Evolutionary conservation across 2,329 filamentous ascomycete genomes (phyloP).

Genomic region (Macrophomina phaseolina): DNA sequence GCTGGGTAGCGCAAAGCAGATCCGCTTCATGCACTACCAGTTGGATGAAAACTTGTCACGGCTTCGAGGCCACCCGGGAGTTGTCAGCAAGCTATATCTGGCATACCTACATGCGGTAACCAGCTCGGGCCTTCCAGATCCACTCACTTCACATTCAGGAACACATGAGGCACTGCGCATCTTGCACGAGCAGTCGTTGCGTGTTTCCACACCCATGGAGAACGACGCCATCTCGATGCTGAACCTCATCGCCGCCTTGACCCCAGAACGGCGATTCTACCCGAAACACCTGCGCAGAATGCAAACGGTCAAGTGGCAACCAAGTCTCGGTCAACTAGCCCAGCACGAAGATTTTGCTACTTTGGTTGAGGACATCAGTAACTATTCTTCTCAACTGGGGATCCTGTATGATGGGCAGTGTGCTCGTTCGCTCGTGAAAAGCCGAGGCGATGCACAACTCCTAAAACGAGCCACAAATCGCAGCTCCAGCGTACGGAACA

Average conservation of each 20-base stretch:
- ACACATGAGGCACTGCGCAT: constrained; percentile 61
- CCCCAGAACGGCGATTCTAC: constrained; percentile 51
- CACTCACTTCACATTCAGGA: constrained; percentile 56
- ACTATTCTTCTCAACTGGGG: constrained; percentile 37
- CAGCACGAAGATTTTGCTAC: constrained; percentile 31
- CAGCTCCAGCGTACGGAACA: constrained; percentile 36
- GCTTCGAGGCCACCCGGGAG: not conserved
- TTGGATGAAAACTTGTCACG: not conserved
- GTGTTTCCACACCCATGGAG: constrained; percentile 53
- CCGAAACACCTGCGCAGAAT: constrained; percentile 48
- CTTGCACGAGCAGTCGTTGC: constrained; percentile 55
- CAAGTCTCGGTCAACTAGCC: constrained; percentile 41
- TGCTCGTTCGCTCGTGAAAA: constrained; percentile 45
- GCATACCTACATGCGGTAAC: constrained; percentile 62
- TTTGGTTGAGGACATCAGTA: constrained; percentile 29
- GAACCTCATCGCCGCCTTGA: constrained; percentile 37
- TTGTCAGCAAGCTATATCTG: constrained; percentile 60
- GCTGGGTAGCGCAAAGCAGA: not conserved
- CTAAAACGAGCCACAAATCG: constrained; percentile 39
- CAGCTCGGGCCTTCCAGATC: constrained; percentile 58
- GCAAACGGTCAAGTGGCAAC: constrained; percentile 52
- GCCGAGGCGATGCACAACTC: constrained; percentile 31
- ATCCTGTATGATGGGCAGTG: constrained; percentile 36
- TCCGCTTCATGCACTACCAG: constrained; percentile 12
- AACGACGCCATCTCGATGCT: constrained; percentile 34